A percentile compares a stretch with the other conserved stretches of the same genome.
phyloP scores from a whole-genome alignment of 176 grass and related monocot species.

The Eleusine indica region DNA sequence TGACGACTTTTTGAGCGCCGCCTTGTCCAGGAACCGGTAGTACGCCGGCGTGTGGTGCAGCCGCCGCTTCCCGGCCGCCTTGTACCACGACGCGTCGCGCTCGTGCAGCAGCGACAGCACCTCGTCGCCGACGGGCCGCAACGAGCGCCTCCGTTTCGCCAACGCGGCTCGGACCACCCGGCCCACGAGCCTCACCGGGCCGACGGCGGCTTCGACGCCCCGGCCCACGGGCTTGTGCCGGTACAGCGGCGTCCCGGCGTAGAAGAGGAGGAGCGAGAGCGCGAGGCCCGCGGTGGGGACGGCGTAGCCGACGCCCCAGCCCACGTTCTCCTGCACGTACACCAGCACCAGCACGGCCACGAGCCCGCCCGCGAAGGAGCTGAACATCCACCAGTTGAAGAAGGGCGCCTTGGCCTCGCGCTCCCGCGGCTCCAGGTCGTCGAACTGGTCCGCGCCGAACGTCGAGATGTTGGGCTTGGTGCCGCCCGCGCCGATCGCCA shows the following conservation, averaged over 20 bases:
- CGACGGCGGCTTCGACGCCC: constrained; percentile 2
- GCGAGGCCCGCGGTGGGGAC: constrained; percentile 62
- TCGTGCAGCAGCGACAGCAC: too few relatives aligned
- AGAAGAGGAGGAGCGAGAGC: constrained; percentile 55
- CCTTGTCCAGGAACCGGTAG: constrained; percentile 63
- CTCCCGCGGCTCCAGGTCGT: constrained; percentile 61
- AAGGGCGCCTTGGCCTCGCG: constrained; percentile 56
- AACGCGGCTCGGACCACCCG: constrained; percentile 42
- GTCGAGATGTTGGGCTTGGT: constrained; percentile 93
- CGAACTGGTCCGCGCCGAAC: constrained; percentile 85
- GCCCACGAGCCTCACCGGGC: constrained; percentile 46
- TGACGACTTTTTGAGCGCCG: constrained; percentile 31
- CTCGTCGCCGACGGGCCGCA: too few relatives aligned
- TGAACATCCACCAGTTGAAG: constrained; percentile 96
- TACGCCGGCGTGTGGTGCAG: constrained; percentile 42
- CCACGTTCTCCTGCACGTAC: constrained; percentile 74
- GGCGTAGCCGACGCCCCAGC: constrained; percentile 67
- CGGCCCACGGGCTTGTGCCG: constrained; percentile 47
- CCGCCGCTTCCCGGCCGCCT: constrained; percentile 44
- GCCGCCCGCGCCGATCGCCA: constrained; percentile 68
- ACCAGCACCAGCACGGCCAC: constrained; percentile 62
- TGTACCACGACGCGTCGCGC: too few relatives aligned
- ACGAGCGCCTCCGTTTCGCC: constrained; percentile 13
- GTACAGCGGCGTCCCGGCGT: constrained; percentile 62
- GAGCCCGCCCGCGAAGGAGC: constrained; percentile 63